Base-by-base conservation (phyloP, 2,329 filamentous ascomycete species). In the Hymenoscyphus albidus region DNA sequence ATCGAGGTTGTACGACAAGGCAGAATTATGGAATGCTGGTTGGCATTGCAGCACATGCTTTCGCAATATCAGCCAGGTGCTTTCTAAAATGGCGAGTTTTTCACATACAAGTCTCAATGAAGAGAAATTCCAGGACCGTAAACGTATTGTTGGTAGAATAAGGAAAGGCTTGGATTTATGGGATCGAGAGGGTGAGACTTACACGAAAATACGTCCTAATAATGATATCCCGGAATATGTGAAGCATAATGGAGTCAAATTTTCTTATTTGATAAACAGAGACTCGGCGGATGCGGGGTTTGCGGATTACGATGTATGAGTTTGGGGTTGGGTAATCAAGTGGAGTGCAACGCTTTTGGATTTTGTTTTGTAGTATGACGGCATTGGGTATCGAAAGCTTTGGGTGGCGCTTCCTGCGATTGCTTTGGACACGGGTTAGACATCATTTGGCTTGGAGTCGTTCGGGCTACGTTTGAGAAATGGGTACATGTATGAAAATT, bases 21-120 rank as follows among this genome's bases (percentile, higher is more conserved):
- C 72, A 2, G 73, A 77, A 42, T 62, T 81, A 14, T 76, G 72
- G 67, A 75, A 80, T 65, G 77, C 78, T 0, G 79, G 75, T 3
- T 82, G 80, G 80, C 80, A 81, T 68, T 82, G 80, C 70, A 78
- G 76, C 40, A 77, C 74, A 35, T 82, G 80, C 69, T 80, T 81
- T 64, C 69, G 74, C 5, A 80, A 75, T 5, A 69, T 82, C 10
- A 70, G 74, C 5, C 76, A 81, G 64, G 75, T 81, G 70, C 68
- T 76, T 42, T 74, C 71, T 16, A 81, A 80, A 70, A 77, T 80
- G 74, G 70, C 71, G 18, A 75, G 75, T 59, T 82, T 81, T 67
- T 79, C 77, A 18, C 79, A 82, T 64, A 72, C 67, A 27, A 69
- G 74, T 51, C 70, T 74, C 62, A 78, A 82, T 62, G 74, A 74